phyloP scores from a whole-genome alignment of 805 yeast genomes.

The Sugiyamaella floridensis region DNA sequence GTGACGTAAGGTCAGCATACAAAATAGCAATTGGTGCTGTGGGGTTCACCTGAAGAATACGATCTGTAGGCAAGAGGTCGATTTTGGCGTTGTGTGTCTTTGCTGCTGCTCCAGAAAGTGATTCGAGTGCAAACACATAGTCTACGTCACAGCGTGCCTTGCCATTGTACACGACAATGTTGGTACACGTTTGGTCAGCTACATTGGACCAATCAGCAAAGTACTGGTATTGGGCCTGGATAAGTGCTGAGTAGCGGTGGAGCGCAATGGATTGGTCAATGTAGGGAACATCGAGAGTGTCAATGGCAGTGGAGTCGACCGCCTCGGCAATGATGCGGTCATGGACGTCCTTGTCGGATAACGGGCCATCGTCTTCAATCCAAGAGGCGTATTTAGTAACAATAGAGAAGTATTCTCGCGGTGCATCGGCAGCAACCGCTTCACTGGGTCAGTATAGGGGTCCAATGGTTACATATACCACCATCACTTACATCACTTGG shows the following conservation, averaged over 20 bases:
- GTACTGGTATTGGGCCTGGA: slow-evolving; percentile 56
- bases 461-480: background rate
- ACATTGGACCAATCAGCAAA: slow-evolving; percentile 31
- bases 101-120: slow-evolving; percentile 26
- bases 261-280: slow-evolving; percentile 41
- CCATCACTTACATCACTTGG: slow-evolving; percentile 17
- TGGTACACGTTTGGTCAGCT: slow-evolving; percentile 29
- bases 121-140: slow-evolving; percentile 73
- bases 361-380: slow-evolving; percentile 9
- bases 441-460: slow-evolving; percentile 21
- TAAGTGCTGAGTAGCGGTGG: slow-evolving; percentile 50
- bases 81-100: slow-evolving; percentile 26
- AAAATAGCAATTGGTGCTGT: slow-evolving; percentile 51
- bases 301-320: slow-evolving; percentile 11
- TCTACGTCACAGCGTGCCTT: slow-evolving; percentile 56
- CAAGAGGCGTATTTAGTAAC: slow-evolving; percentile 19
- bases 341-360: slow-evolving; percentile 14
- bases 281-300: slow-evolving; percentile 13
- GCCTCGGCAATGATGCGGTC: slow-evolving; percentile 20
- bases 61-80: slow-evolving; percentile 45
- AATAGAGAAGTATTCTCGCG: slow-evolving; percentile 30
- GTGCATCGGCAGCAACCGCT: slow-evolving; percentile 27
- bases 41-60: slow-evolving; percentile 48
- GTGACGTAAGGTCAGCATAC: slow-evolving; percentile 57
- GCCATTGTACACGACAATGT: slow-evolving; percentile 50